Evolutionary conservation across 2,329 filamentous ascomycete genomes (phyloP), one percentile per base, ranked within the genome.

Genomic region (Alternaria sp.): DNA sequence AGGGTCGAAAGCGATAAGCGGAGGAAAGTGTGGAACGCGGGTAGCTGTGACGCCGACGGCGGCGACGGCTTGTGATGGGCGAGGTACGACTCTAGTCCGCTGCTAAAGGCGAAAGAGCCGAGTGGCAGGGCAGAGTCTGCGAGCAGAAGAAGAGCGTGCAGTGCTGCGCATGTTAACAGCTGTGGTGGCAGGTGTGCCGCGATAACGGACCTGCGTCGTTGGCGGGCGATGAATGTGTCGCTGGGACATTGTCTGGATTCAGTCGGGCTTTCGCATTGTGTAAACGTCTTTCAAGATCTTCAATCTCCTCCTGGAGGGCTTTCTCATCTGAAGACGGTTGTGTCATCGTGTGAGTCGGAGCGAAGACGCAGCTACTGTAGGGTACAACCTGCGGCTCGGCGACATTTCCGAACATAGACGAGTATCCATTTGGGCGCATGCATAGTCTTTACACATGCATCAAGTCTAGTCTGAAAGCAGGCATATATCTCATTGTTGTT

Each of bases 81-180:
- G 18, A 94, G 87, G 77, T 90, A 94, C 41, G 92, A 94, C 80
- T 95, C 92, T 16, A 95, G 85, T 3, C 92, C 92, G 68, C 88
- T 91, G 82, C 89, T 92, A 82, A 94, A 95, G 71, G 92, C 92
- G 80, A 95, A 95, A n/a, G 92, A 92, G 59, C 92, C 92, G 0
- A 95, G 84, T 1, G 92, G 92, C 3, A 95, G 86, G 14, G 91
- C 91, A 1, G 92, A 94, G 82, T 95, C 92, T 49, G 92, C 88
- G 50, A 94, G 88, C 4, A 95, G 84, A 32, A 94, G 86, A 38
- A 93, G 86, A 66, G 90, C 89, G 78, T 94, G 92, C 28, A 77
- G 73, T n/a, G 71, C 74, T 72, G 62, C 14, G 45, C 32, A 8
- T 60, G 59, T 56, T 27, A 57, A 20, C 38, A 14, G 45, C 34